phyloP scores from a whole-genome alignment of 805 yeast genomes.

The Scheffersomyces coipomensis region DNA sequence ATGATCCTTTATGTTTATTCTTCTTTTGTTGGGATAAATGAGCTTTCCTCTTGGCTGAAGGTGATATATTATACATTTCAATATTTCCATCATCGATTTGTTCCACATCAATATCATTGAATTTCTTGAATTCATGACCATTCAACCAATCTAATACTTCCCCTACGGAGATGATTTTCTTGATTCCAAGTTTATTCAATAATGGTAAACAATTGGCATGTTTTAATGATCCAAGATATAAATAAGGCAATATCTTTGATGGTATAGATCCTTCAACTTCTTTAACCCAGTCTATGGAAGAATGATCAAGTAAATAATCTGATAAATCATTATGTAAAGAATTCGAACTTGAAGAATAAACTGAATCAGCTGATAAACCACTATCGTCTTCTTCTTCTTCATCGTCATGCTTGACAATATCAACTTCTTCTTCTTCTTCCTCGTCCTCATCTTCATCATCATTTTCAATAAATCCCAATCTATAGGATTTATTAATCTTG shows the following conservation, averaged over 20 bases:
- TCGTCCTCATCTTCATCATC: constrained; percentile 9
- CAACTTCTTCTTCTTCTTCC: constrained; percentile 10
- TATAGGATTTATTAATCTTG: constrained; percentile 10
- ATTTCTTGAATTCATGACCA: constrained; percentile 25
- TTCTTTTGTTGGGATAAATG: not conserved
- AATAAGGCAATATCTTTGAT: constrained; percentile 75
- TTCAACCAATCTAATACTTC: constrained; percentile 68
- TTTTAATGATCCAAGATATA: constrained; percentile 78
- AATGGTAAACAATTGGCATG: constrained; percentile 77
- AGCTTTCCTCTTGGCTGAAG: constrained; percentile 11
- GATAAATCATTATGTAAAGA: constrained; percentile 4
- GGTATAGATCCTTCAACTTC: constrained; percentile 71
- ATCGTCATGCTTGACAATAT: too few species aligned
- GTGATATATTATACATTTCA: constrained; percentile 26
- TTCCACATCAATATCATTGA: constrained; percentile 20
- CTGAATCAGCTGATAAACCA: not conserved
- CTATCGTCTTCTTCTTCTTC: constrained; percentile 7
- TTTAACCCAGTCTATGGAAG: constrained; percentile 29
- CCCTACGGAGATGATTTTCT: constrained; percentile 81
- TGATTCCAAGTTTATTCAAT: constrained; percentile 63
- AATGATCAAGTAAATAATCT: not conserved
- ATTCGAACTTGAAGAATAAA: not conserved
- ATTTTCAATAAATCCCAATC: constrained; percentile 26
- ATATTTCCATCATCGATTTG: constrained; percentile 28
- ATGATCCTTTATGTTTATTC: not conserved